phyloP scores from a whole-genome alignment of 495 filamentous ascomycete genomes.

The Patellaria atrata region DNA sequence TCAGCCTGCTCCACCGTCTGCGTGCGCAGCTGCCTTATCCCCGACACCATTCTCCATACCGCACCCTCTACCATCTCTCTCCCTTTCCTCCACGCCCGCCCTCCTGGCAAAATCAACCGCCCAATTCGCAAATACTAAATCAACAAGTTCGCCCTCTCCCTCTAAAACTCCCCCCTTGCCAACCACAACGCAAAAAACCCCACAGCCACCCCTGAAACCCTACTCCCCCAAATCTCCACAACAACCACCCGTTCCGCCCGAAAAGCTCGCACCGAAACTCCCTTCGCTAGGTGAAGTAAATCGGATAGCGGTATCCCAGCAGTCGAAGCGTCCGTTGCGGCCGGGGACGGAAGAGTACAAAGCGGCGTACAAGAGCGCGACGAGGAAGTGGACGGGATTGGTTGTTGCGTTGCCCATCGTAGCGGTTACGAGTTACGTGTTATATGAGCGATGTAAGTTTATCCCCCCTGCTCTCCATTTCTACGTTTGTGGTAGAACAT shows the following conservation, averaged over 20 bases:
- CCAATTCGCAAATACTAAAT: not conserved
- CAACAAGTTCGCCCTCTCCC: not conserved
- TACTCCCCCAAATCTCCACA: not conserved
- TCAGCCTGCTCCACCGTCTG: too few relatives aligned
- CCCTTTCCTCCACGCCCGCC: not conserved
- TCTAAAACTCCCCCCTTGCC: not conserved
- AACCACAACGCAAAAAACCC: not conserved
- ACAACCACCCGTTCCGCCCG: not conserved
- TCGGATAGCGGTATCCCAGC: not conserved
- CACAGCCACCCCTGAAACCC: not conserved
- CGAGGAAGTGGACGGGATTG: slow-evolving; percentile 11
- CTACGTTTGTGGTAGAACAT: too few relatives aligned
- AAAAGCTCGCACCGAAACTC: not conserved
- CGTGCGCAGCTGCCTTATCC: not conserved
- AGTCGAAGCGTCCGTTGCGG: not conserved
- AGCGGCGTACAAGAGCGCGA: slow-evolving; percentile 12
- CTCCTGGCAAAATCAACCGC: not conserved
- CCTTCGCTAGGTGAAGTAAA: not conserved
- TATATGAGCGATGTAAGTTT: slow-evolving; percentile 17
- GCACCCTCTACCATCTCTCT: not conserved
- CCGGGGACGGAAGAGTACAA: not conserved
- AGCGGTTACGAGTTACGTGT: slow-evolving; percentile 13
- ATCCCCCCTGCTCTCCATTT: too few relatives aligned
- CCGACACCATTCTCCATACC: not conserved
- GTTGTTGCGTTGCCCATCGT: slow-evolving; percentile 16